phyloP scores from a whole-genome alignment of 495 filamentous ascomycete species.

The Penicillium flavigenum region DNA sequence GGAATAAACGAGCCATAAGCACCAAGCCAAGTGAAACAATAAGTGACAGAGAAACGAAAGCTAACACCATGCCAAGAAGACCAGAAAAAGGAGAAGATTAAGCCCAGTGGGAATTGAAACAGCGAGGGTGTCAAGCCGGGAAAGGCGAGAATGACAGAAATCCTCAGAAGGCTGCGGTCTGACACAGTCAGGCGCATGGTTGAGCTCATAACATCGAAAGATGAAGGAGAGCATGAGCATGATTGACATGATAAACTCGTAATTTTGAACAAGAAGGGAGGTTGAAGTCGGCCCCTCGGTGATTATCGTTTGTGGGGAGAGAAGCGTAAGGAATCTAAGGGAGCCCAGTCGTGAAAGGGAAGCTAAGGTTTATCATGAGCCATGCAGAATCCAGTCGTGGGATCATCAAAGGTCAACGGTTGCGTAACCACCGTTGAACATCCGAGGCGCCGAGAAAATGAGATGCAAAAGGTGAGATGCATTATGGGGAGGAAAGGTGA shows the following conservation, averaged over 20 bases:
- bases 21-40: slow-evolving; percentile 23
- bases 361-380: slow-evolving; percentile 26
- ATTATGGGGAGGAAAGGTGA: slow-evolving; percentile 1
- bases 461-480: slow-evolving; percentile 5
- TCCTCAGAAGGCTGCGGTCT: slow-evolving; percentile 10
- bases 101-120: slow-evolving; percentile 13
- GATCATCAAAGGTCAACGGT: slow-evolving; percentile 28
- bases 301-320: slow-evolving; percentile 11
- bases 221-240: slow-evolving; percentile 28
- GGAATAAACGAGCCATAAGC: slow-evolving; percentile 26
- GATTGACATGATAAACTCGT: slow-evolving; percentile 28
- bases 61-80: slow-evolving; percentile 31
- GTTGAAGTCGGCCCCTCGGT: slow-evolving; percentile 10
- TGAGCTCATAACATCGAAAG: slow-evolving; percentile 28
- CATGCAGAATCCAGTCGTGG: slow-evolving; percentile 28
- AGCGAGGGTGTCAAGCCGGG: slow-evolving; percentile 13
- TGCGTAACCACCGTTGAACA: slow-evolving; percentile 21
- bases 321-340: slow-evolving; percentile 15
- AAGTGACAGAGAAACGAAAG: slow-evolving; percentile 23
- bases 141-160: slow-evolving; percentile 12
- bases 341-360: slow-evolving; percentile 24
- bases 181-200: slow-evolving; percentile 10
- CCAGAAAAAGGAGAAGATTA: slow-evolving; percentile 20
- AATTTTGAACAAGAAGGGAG: slow-evolving; percentile 32
- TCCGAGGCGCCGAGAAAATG: slow-evolving; percentile 19